Evolutionary conservation across 2,329 filamentous ascomycete genomes (phyloP), one percentile per base, ranked within the genome.

Genomic region (Diaporthe nobilis): DNA sequence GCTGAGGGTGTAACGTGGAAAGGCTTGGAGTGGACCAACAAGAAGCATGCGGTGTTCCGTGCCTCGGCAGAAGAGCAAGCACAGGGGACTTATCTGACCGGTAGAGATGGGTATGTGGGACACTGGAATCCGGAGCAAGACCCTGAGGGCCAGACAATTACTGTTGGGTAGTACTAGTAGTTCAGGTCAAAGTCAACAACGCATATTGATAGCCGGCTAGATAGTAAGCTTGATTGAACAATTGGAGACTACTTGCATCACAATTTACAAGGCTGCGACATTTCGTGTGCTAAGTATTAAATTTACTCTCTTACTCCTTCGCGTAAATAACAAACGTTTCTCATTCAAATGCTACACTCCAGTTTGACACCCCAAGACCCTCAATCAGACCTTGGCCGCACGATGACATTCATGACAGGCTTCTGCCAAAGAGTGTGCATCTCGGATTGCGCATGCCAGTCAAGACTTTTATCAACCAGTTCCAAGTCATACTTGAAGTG

Each of bases 401-500:
- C 63, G 4, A 39, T 15, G 10, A 74, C 31, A 6, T 57, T 58
- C 28, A 73, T 53, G 5, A 10, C 31, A 22, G 72, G 72, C 12
- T 74, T 74, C 12, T 70, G 61, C 72, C 72, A 74, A 9, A 74
- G 53, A 5, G 72, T 74, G 25, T 74, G 65, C 72, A 74, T 74
- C 42, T 68, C 42, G 4, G 72, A 74, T 17, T 71, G 53, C 3
- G 51, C 37, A 74, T 74, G 72, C 72, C 72, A 74, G 17, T 74
- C 63, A 13, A 74, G 63, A 8, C 22, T 28, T 3, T 34, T 9
- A 20, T 74, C 34, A 17, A 61, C 53, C 22, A 58, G 12, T 15
- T 71, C 63, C 12, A 74, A 47, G 15, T 74, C 55, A 39, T 71
- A 74, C 42, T 25, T 71, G 63, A 28, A 74, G 9, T 71, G 34